phyloP scores from a whole-genome alignment of 2,329 filamentous ascomycete genomes.

The Phoma sp. region DNA sequence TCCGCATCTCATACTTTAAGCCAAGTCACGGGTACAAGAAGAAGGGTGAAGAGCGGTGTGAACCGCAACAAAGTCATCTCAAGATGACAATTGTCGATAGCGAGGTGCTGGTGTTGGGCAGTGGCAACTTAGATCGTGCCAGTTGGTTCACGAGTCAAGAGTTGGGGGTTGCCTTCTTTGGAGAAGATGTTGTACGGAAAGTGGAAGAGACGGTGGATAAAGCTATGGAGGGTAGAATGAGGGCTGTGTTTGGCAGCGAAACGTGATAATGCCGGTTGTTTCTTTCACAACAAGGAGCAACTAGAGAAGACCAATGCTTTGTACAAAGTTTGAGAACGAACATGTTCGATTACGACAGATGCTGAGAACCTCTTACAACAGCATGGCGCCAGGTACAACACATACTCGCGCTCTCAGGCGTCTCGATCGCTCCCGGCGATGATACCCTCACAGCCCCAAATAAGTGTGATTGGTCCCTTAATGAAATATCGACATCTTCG shows the following conservation, averaged over 20 bases:
- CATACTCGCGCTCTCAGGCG: no score
- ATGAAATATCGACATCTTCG: no score
- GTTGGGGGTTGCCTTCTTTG: constrained; percentile 69
- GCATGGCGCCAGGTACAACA: no score
- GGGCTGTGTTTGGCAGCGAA: constrained; percentile 35
- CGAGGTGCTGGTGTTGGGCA: constrained; percentile 73
- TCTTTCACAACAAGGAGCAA: neutral
- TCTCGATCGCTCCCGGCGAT: no score
- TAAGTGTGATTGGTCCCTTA: no score
- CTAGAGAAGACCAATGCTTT: neutral
- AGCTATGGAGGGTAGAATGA: constrained; percentile 35
- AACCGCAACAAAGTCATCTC: constrained; percentile 77
- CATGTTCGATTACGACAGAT: no score
- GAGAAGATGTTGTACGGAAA: constrained; percentile 46
- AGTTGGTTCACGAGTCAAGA: constrained; percentile 91
- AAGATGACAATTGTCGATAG: constrained; percentile 79
- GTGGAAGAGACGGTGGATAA: constrained; percentile 36
- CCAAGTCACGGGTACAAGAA: constrained; percentile 34
- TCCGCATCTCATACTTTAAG: constrained; percentile 68
- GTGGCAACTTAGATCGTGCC: constrained; percentile 83
- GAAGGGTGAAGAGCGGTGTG: constrained; percentile 45
- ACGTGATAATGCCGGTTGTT: neutral
- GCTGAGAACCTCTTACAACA: no score
- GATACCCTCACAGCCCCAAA: no score
- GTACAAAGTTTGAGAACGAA: neutral